phyloP scores from a whole-genome alignment of 306 rosid genomes.

The Neltuma alba region DNA sequence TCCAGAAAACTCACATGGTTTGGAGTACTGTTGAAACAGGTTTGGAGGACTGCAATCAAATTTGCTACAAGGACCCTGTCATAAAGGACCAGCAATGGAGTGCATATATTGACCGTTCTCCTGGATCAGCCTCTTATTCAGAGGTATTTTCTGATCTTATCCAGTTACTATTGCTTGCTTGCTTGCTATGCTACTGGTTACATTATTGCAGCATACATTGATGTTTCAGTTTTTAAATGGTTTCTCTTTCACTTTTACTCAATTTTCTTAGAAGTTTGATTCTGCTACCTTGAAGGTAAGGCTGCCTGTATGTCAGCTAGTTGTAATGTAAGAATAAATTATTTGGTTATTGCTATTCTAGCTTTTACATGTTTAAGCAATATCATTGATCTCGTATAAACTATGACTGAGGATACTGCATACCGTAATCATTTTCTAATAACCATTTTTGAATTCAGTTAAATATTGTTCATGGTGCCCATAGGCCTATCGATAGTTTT shows the following conservation, averaged over 20 bases:
- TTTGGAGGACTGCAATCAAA: constrained; percentile 74
- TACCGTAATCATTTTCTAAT: neutral
- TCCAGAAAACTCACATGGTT: neutral
- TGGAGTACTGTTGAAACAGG: constrained; percentile 47
- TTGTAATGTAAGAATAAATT: neutral
- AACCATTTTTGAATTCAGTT: neutral
- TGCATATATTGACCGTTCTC: constrained; percentile 94
- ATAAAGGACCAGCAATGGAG: constrained; percentile 90
- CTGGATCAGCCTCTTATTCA: constrained; percentile 75
- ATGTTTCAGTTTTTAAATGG: neutral
- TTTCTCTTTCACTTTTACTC: constrained; percentile 1
- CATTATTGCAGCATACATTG: neutral
- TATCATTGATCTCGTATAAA: neutral
- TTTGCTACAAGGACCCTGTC: constrained; percentile 96
- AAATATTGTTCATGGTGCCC: neutral
- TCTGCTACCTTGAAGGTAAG: constrained; percentile 9
- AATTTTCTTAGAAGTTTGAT: neutral
- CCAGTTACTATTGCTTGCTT: neutral
- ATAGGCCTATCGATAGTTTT: neutral
- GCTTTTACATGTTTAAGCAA: neutral
- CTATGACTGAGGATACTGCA: neutral
- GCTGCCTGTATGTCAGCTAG: neutral
- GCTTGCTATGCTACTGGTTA: neutral
- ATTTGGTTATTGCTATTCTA: neutral
- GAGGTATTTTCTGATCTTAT: constrained; percentile 50